Evolutionary conservation across 139 green algal genomes (phyloP).

Genomic region (Monoraphidium neglectum): DNA sequence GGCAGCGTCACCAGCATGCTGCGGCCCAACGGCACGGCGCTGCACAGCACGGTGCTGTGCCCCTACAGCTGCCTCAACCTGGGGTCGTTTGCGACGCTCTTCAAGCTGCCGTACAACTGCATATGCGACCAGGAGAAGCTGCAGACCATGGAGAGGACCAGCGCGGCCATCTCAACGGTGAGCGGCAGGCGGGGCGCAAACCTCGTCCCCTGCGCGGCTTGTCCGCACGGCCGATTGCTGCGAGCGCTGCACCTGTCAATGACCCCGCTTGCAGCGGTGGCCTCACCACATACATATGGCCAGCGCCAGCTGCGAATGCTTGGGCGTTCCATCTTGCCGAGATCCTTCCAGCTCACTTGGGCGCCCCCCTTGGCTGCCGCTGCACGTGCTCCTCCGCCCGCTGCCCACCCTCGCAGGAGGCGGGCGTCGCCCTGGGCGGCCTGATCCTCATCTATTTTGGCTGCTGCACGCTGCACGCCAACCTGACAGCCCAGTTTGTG

Average conservation of each 20-base stretch:
- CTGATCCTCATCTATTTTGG: constrained; percentile 27
- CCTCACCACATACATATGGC: not conserved
- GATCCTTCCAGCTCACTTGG: not conserved
- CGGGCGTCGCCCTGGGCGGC: constrained; percentile 22
- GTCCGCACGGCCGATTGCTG: no score
- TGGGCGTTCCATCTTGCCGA: not conserved
- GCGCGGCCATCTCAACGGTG: constrained; percentile 9
- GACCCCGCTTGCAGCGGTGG: no score
- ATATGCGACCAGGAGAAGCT: constrained; percentile 30
- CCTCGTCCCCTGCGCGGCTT: no score
- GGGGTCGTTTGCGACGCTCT: constrained; percentile 32
- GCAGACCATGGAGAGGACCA: constrained; percentile 1
- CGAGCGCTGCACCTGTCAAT: no score
- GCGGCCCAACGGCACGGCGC: not conserved
- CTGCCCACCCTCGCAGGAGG: not conserved
- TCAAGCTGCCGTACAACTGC: constrained; percentile 29
- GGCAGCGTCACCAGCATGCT: constrained; percentile 21
- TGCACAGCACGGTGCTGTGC: constrained; percentile 18
- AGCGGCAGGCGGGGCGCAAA: not conserved
- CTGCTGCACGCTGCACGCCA: constrained; percentile 7
- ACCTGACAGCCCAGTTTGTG: constrained; percentile 19
- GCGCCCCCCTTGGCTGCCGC: not conserved
- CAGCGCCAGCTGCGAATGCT: not conserved
- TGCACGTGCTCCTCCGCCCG: not conserved
- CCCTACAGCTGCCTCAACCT: constrained; percentile 36